These are phyloP conservation scores for Colletotrichum australisinense DNA, from an alignment of 2,329 filamentous ascomycete genomes.

Conservation along the genomic window DNA sequence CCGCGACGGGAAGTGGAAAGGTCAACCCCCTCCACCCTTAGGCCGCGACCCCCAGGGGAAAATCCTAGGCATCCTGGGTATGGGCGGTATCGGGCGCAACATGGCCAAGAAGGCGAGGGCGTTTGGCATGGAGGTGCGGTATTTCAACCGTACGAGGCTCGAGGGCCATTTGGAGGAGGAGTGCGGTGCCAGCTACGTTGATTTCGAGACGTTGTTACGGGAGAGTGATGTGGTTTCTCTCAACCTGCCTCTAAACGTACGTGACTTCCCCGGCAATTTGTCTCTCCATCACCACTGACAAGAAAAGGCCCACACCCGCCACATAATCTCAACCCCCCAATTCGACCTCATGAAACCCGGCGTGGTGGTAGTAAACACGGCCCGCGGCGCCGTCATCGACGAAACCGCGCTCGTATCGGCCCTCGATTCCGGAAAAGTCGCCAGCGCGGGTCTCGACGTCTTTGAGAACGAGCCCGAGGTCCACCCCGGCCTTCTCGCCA, in stretches of 20 bases:
- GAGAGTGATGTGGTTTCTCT: slow-evolving; percentile 82
- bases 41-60: slow-evolving; percentile 86
- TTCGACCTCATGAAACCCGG: slow-evolving; percentile 83
- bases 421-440: slow-evolving; percentile 76
- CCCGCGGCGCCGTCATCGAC: slow-evolving; percentile 84
- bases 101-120: slow-evolving; percentile 78
- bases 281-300: neutral
- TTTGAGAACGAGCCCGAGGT: slow-evolving; percentile 85
- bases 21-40: slow-evolving; percentile 63
- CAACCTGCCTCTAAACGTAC: slow-evolving; percentile 84
- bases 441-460: slow-evolving; percentile 81
- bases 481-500: slow-evolving; percentile 77
- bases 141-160: slow-evolving; percentile 77
- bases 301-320: slow-evolving; percentile 69
- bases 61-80: slow-evolving; percentile 82
- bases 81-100: slow-evolving; percentile 87
- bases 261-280: too few species aligned
- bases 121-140: slow-evolving; percentile 81
- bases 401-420: slow-evolving; percentile 83
- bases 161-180: slow-evolving; percentile 62
- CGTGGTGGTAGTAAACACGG: slow-evolving; percentile 84
- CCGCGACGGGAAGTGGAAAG: slow-evolving; percentile 76
- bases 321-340: slow-evolving; percentile 78
- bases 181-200: slow-evolving; percentile 73
- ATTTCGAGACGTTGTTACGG: slow-evolving; percentile 77